These are phyloP conservation scores for Dactylellina parvicollis DNA, from an alignment of 2,329 filamentous ascomycete species.

Conservation along the genomic window DNA sequence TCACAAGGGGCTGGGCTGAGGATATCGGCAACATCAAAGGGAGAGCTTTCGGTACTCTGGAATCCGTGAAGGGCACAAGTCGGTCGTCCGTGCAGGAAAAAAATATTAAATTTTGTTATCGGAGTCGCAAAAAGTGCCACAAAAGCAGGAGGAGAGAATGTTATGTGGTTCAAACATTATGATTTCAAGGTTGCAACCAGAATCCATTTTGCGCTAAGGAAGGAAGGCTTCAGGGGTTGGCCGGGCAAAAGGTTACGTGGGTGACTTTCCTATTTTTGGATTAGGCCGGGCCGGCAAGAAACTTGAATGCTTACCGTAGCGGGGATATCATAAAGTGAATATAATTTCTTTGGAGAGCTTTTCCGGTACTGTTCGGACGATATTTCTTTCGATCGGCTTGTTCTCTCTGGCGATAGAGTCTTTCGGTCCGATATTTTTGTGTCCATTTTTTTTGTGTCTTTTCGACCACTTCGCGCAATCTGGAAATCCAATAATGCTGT, in stretches of 20 bases:
- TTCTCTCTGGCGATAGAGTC: no score
- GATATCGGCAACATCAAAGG: background rate
- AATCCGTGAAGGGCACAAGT: background rate
- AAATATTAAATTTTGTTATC: slow-evolving; percentile 10
- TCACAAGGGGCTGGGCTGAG: background rate
- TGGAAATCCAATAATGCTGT: no score
- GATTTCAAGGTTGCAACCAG: background rate
- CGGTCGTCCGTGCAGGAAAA: background rate
- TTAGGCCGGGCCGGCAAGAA: background rate
- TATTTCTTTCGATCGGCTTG: background rate
- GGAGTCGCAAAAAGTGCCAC: background rate
- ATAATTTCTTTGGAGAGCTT: background rate
- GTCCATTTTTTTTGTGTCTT: no score
- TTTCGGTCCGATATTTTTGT: no score
- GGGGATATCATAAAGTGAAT: background rate
- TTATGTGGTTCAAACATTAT: background rate
- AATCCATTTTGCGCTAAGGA: background rate
- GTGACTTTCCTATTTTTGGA: slow-evolving; percentile 5
- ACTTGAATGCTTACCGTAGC: background rate
- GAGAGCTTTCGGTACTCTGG: background rate
- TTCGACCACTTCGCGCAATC: no score
- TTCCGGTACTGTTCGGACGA: background rate
- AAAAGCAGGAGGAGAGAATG: slow-evolving; percentile 5
- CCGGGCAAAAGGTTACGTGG: slow-evolving; percentile 6
- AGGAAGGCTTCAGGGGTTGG: slow-evolving; percentile 18